Conservation (phyloP, 805 yeast genomes). For the Scheffersomyces stipitis region DNA sequence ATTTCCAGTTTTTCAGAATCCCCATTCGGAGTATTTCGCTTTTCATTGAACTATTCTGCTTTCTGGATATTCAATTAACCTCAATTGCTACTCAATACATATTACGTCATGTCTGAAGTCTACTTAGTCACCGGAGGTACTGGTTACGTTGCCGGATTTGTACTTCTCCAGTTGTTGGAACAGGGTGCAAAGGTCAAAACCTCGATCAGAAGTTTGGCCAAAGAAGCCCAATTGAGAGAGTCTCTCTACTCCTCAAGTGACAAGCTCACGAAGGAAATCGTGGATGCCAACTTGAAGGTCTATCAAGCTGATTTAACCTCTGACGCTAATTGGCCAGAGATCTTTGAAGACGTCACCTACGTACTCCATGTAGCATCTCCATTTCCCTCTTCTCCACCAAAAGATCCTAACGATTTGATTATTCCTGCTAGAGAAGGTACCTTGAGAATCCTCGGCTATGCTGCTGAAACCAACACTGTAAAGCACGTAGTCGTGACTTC, state of each 20-base stretch:
- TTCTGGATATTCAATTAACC: too few species aligned
- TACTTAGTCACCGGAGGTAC: not conserved
- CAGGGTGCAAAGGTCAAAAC: not conserved
- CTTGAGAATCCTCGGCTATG: not conserved
- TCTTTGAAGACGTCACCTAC: not conserved
- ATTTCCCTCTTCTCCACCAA: not conserved
- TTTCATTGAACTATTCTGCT: too few species aligned
- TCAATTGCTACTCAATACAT: not conserved
- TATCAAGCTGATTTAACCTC: not conserved
- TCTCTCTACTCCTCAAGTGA: not conserved
- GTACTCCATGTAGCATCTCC: not conserved
- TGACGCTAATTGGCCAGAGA: not conserved
- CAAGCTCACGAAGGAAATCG: not conserved
- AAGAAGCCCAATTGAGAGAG: not conserved
- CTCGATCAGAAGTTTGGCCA: not conserved
- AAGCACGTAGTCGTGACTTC: constrained; percentile 48
- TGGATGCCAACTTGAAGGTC: not conserved
- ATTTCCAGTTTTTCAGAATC: too few species aligned
- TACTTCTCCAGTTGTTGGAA: not conserved
- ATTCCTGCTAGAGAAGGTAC: not conserved
- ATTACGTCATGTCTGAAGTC: not conserved
- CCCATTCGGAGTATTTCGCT: too few species aligned
- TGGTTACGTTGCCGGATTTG: not conserved
- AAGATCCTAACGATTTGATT: not conserved
- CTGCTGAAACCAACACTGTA: constrained; percentile 21